phyloP scores from a whole-genome alignment of 345 rosid species.

The Camelina hispida region DNA sequence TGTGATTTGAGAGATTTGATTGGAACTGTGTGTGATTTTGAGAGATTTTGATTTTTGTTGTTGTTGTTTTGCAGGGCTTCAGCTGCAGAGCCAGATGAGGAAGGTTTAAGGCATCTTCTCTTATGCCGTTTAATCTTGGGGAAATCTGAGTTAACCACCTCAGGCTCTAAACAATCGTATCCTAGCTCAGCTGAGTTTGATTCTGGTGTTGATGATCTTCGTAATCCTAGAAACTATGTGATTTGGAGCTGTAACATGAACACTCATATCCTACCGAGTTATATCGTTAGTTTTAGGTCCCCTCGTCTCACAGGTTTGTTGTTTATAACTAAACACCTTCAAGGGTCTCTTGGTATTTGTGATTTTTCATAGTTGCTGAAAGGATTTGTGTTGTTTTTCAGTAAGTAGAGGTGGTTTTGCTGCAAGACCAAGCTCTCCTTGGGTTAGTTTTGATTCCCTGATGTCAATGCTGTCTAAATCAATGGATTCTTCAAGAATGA shows the following conservation, averaged over 20 bases:
- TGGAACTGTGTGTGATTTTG: too few relatives aligned
- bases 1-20: too few relatives aligned
- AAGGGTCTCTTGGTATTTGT: neutral
- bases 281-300: slow-evolving; percentile 60
- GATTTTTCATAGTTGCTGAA: neutral
- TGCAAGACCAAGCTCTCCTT: slow-evolving; percentile 62
- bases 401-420: slow-evolving; percentile 28
- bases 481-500: slow-evolving; percentile 49
- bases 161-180: slow-evolving; percentile 56
- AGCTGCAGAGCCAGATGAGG: slow-evolving; percentile 44
- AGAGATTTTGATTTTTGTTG: too few relatives aligned
- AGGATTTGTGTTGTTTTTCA: neutral
- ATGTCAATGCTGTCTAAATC: slow-evolving; percentile 61
- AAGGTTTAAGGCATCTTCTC: slow-evolving; percentile 69
- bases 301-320: slow-evolving; percentile 46
- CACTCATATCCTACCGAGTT: slow-evolving; percentile 66
- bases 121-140: slow-evolving; percentile 79
- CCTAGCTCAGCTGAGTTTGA: slow-evolving; percentile 73
- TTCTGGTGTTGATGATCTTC: slow-evolving; percentile 62
- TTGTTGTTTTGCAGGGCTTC: slow-evolving; percentile 23
- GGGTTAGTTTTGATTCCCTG: slow-evolving; percentile 68
- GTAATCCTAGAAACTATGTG: slow-evolving; percentile 57
- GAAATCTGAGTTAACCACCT: slow-evolving; percentile 55
- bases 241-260: slow-evolving; percentile 73
- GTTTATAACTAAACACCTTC: neutral